Evolutionary conservation across 2,329 filamentous ascomycete species (phyloP), one percentile per base, ranked within the genome.

Genomic region (Myotisia sp.): DNA sequence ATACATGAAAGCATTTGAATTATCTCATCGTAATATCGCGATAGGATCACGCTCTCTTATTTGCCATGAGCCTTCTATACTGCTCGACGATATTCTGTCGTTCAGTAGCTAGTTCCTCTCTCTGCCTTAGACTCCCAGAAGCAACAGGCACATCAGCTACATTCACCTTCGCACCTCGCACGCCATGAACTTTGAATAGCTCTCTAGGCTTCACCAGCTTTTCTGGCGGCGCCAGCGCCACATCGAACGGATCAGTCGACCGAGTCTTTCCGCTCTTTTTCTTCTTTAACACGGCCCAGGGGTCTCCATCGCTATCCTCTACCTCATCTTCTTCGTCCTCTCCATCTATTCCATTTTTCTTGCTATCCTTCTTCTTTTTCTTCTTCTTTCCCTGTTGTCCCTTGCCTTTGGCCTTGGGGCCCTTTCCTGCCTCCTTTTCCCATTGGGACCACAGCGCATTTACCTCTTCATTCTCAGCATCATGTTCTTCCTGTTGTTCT

Each of bases 191-290:
- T 50, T 79, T 71, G 52, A 79, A 76, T 45, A 73, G 74, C 51
- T 73, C 73, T 41, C 56, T 70, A 5, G 68, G 67, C 32, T 67
- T 67, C 41, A 69, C 74, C 44, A 72, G 69, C 36, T 92, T 67
- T 42, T 71, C 70, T 0, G 86, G 85, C 19, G 86, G 86, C 23
- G 81, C 85, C 47, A 76, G 66, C 3, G 72, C 84, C 18, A 86
- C 67, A 19, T 59, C 59, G 37, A 58, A 52, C 22, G 57, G 54
- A 43, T 61, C 62, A 18, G 42, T 37, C 36, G 50, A 48, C 33
- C 52, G 51, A 21, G 48, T 51, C 34, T 45, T 42, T n/a, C n/a
- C n/a, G 5, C 52, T 49, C 37, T 75, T 64, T 59, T 74, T 74
- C 52, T 68, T 67, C 52, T 78, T 77, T 44, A 93, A 56, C 41